Conservation (phyloP, 23 red algal species). For the Gracilaria vermiculophylla region DNA sequence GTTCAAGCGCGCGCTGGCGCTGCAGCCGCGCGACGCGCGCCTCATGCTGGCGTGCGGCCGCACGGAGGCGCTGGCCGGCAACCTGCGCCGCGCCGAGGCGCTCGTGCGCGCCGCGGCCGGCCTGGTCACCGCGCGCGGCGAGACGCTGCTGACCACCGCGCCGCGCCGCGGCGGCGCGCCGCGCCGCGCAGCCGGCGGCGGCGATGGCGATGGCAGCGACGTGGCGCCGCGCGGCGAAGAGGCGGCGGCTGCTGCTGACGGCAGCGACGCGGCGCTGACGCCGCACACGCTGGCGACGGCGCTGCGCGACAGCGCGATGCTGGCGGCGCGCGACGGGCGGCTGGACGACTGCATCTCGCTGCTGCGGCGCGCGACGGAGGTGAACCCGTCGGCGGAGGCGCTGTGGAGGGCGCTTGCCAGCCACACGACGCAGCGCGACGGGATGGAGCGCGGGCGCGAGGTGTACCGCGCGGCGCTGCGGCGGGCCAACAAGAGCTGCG, state of each 20-base stretch:
- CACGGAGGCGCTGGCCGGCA: conserved; percentile 45
- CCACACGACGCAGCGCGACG: conserved; percentile 10
- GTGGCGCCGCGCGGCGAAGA: too few relatives aligned
- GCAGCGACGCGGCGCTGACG: conserved; percentile 21
- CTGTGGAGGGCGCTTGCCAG: conserved; percentile 25
- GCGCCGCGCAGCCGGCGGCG: not conserved
- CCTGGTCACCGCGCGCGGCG: not conserved
- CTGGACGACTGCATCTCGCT: conserved; percentile 41
- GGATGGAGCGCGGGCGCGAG: not conserved
- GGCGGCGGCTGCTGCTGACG: too few relatives aligned
- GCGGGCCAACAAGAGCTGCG: not conserved
- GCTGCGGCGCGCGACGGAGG: conserved; percentile 41
- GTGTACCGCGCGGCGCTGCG: conserved; percentile 34
- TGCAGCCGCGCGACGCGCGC: conserved; percentile 27
- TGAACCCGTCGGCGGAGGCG: conserved; percentile 8
- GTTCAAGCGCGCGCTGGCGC: conserved; percentile 25
- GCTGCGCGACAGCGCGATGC: conserved; percentile 26
- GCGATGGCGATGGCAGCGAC: too few relatives aligned
- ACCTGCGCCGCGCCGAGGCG: conserved; percentile 7
- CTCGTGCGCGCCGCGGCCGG: not conserved
- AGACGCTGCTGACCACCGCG: not conserved
- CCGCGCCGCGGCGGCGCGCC: not conserved
- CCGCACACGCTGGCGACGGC: conserved; percentile 36
- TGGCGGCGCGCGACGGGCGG: conserved; percentile 23
- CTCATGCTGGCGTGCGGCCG: conserved; percentile 34